phyloP scores from a whole-genome alignment of 306 rosid species.

The Citrullus colocynthis region DNA sequence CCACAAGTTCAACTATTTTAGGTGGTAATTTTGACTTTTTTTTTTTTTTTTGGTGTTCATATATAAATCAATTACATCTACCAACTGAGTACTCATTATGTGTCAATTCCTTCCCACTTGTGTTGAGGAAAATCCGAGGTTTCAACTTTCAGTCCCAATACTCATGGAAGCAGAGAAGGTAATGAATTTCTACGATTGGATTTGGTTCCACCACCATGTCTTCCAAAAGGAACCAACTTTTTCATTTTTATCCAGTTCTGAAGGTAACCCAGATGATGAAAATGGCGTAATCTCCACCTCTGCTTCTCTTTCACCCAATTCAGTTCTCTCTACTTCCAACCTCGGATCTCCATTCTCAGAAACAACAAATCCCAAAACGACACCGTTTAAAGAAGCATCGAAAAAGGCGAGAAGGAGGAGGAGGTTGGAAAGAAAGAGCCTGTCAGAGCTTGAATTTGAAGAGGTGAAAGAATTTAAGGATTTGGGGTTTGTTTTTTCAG shows the following conservation, averaged over 20 bases:
- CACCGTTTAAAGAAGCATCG: slow-evolving; percentile 12
- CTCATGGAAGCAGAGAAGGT: slow-evolving; percentile 53
- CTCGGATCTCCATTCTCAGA: slow-evolving; percentile 46
- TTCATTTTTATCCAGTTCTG: slow-evolving; percentile 14
- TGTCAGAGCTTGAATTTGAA: slow-evolving; percentile 69
- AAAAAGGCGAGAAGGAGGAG: slow-evolving; percentile 16
- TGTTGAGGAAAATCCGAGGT: not conserved
- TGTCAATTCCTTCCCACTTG: not conserved
- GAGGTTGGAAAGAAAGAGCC: slow-evolving; percentile 54
- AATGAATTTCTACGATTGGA: slow-evolving; percentile 40
- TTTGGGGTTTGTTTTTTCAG: slow-evolving; percentile 76
- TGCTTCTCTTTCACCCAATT: slow-evolving; percentile 33
- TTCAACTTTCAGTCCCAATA: slow-evolving; percentile 8
- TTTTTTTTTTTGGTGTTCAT: not conserved
- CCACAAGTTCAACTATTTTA: not conserved
- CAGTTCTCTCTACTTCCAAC: slow-evolving; percentile 27
- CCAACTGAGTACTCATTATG: not conserved
- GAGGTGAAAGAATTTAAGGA: slow-evolving; percentile 89
- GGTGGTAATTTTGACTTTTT: not conserved
- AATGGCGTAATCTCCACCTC: slow-evolving; percentile 14
- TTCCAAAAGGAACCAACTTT: slow-evolving; percentile 18
- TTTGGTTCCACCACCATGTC: slow-evolving; percentile 45
- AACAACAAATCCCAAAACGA: slow-evolving; percentile 7
- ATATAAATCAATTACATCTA: not conserved
- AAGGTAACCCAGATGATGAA: slow-evolving; percentile 18